These are phyloP conservation scores for Xylariaceae sp. DNA, from an alignment of 2,329 filamentous ascomycete species.

Conservation along the genomic window DNA sequence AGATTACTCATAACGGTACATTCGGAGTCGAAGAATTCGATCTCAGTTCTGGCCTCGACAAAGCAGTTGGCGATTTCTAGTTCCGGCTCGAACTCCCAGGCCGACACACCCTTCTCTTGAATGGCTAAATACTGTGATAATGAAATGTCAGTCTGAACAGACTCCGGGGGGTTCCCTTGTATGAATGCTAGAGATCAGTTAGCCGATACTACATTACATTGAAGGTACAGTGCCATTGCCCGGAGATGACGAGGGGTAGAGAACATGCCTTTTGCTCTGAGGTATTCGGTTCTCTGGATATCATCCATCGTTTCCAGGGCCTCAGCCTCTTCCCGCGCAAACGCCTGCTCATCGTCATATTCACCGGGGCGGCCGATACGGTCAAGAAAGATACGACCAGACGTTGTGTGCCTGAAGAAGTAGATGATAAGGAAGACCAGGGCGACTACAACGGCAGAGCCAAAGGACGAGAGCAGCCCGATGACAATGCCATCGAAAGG, in stretches of 20 bases:
- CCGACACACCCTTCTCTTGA: conserved; percentile 98
- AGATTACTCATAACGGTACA: conserved; percentile 97
- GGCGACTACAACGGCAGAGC: conserved; percentile 84
- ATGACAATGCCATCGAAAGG: conserved; percentile 81
- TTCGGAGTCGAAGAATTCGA: conserved; percentile 98
- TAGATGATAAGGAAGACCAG: conserved; percentile 83
- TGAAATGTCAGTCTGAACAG: conserved; percentile 94
- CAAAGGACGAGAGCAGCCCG: conserved; percentile 91
- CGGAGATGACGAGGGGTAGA: conserved; percentile 1
- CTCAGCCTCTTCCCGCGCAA: conserved; percentile 90
- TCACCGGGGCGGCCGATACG: conserved; percentile 91
- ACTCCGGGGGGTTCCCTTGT: conserved; percentile 92
- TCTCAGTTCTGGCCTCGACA: conserved; percentile 93
- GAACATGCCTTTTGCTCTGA: conserved; percentile 86
- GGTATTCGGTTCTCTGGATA: conserved; percentile 84
- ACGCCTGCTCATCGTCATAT: conserved; percentile 97
- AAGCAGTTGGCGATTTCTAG: conserved; percentile 99
- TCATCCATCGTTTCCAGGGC: conserved; percentile 97
- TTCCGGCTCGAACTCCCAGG: conserved; percentile 99
- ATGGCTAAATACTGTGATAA: conserved; percentile 97
- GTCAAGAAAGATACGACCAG: conserved; percentile 90
- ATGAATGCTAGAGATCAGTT: conserved; percentile 73
- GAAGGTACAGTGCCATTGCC: conserved; percentile 6
- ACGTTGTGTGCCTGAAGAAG: conserved; percentile 89
- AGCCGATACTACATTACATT: not conserved